These are phyloP conservation scores for Dendrobium catenatum DNA, from an alignment of 106 monocot species.

Conservation along the genomic window DNA sequence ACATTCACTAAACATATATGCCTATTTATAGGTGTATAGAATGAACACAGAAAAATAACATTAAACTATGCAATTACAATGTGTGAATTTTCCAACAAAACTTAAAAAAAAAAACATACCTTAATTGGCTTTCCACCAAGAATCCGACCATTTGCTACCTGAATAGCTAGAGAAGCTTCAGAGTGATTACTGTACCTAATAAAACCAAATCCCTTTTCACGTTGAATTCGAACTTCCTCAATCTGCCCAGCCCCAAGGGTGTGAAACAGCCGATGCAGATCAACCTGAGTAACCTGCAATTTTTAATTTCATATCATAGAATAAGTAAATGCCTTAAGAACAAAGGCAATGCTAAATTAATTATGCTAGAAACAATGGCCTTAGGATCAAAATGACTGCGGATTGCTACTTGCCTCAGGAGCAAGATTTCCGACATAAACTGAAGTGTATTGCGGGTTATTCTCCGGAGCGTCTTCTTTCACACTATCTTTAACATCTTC, in stretches of 20 bases:
- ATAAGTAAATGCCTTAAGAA: neutral
- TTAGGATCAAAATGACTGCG: neutral
- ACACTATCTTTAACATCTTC: conserved; percentile 43
- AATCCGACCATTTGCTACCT: conserved; percentile 51
- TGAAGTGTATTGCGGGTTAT: conserved; percentile 70
- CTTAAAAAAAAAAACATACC: conserved; percentile 19
- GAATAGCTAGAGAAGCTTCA: conserved; percentile 79
- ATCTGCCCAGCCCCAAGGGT: conserved; percentile 52
- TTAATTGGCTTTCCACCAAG: conserved; percentile 68
- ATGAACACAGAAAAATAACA: too few relatives aligned
- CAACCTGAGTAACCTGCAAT: conserved; percentile 64
- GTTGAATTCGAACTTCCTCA: conserved; percentile 69
- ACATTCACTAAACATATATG: too few relatives aligned
- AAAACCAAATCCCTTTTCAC: conserved; percentile 85
- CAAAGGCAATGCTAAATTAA: neutral
- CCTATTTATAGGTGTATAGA: too few relatives aligned
- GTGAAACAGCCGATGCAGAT: conserved; percentile 62
- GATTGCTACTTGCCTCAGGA: conserved; percentile 39
- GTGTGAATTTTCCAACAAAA: neutral
- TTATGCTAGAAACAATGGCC: neutral
- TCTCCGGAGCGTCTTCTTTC: conserved; percentile 60
- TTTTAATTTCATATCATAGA: neutral
- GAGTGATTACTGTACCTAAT: conserved; percentile 65
- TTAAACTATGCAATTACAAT: neutral
- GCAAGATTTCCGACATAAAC: conserved; percentile 91